phyloP scores from a whole-genome alignment of 1,139 yeast genomes.

The Hyphopichia buzzinii region DNA sequence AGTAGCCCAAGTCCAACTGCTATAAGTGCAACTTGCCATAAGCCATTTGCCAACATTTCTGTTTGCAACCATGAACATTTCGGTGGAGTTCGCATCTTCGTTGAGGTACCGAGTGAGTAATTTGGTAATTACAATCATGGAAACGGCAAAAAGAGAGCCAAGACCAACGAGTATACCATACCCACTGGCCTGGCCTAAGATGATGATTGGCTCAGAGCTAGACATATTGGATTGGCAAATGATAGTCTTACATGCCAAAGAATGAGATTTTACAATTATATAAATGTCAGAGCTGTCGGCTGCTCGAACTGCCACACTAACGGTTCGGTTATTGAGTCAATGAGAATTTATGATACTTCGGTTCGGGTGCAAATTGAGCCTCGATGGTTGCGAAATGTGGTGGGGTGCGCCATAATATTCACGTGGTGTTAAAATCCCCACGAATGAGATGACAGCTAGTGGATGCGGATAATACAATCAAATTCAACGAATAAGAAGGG shows the following conservation, averaged over 20 bases:
- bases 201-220: constrained; percentile 1
- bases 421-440: too few species aligned
- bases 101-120: constrained; percentile 22
- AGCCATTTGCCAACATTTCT: constrained; percentile 25
- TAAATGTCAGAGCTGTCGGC: too few species aligned
- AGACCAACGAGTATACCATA: constrained; percentile 30
- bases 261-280: too few species aligned
- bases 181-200: constrained; percentile 24
- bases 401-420: too few species aligned
- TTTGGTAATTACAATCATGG: constrained; percentile 26
- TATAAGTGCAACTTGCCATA: constrained; percentile 26
- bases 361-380: neutral
- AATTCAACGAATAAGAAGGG: too few species aligned
- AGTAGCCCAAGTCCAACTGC: constrained; percentile 32
- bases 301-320: too few species aligned
- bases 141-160: constrained; percentile 29
- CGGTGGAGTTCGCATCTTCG: constrained; percentile 28
- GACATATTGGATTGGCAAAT: neutral
- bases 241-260: too few species aligned
- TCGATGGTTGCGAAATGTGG: neutral
- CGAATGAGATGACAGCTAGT: too few species aligned
- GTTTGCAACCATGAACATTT: constrained; percentile 30
- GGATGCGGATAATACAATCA: too few species aligned
- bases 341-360: too few species aligned
- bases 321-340: too few species aligned